Evolutionary conservation across 1,139 yeast genomes (phyloP).

Genomic region (Magnusiomyces paraingens): DNA sequence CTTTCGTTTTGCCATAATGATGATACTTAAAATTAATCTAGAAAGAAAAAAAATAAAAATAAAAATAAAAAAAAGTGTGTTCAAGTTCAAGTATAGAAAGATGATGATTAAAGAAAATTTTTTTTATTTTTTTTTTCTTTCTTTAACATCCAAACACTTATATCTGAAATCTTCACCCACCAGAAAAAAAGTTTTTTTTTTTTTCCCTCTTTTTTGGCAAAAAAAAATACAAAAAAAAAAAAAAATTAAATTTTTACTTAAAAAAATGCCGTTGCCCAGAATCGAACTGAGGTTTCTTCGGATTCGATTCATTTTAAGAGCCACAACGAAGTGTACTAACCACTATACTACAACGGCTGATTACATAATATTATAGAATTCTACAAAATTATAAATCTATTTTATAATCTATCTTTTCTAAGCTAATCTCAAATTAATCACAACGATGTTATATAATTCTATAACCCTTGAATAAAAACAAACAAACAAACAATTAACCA

Average conservation of each 20-base stretch:
- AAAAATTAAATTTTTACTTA: conserved; percentile 13
- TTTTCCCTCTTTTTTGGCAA: neutral
- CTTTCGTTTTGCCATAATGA: conserved; percentile 1
- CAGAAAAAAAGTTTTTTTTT: neutral
- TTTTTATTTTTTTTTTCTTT: neutral
- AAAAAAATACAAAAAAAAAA: neutral
- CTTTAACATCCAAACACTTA: neutral
- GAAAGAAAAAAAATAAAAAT: neutral
- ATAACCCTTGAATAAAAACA: too few species aligned
- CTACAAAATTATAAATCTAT: conserved; percentile 11
- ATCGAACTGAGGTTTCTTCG: conserved; percentile 37
- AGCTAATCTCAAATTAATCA: too few species aligned
- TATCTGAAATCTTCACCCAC: neutral
- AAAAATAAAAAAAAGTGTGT: neutral
- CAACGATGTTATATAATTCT: too few species aligned
- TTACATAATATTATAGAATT: conserved; percentile 14
- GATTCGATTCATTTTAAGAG: conserved; percentile 24
- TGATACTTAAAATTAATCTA: neutral
- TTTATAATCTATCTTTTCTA: too few species aligned
- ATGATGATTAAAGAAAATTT: neutral
- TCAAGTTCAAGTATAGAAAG: too few species aligned
- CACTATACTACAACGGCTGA: conserved; percentile 32
- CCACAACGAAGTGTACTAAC: conserved; percentile 31
- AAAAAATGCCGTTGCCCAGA: conserved; percentile 33
- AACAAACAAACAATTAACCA: too few species aligned